A percentile compares a stretch with the other conserved stretches of the same genome.
Evolutionary conservation across 2,329 filamentous ascomycete species (phyloP).

Genomic region (Colletotrichum liaoningense): DNA sequence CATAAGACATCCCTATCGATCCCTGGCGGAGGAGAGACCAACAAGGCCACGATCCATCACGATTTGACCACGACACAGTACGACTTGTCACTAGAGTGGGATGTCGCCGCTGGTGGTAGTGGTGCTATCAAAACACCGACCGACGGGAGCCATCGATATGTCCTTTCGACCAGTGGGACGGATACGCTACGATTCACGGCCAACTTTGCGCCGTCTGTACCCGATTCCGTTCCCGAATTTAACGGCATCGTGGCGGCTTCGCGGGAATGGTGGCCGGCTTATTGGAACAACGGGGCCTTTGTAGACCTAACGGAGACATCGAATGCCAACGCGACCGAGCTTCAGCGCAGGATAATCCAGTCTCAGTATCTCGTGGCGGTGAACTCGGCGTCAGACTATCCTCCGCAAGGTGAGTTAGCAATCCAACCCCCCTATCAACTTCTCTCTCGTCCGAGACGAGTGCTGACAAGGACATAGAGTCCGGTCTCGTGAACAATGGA

Average conservation of each 20-base stretch:
- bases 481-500: slow-evolving; percentile 63
- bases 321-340: slow-evolving; percentile 56
- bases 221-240: slow-evolving; percentile 39
- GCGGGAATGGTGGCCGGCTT: slow-evolving; percentile 57
- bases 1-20: slow-evolving; percentile 53
- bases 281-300: slow-evolving; percentile 63
- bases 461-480: slow-evolving; percentile 34
- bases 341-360: slow-evolving; percentile 64
- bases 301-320: slow-evolving; percentile 57
- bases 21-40: slow-evolving; percentile 26
- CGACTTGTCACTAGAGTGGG: slow-evolving; percentile 52
- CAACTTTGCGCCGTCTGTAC: slow-evolving; percentile 45
- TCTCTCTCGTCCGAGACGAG: neutral
- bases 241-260: slow-evolving; percentile 46
- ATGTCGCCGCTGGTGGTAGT: slow-evolving; percentile 32
- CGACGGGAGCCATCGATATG: slow-evolving; percentile 55
- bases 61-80: slow-evolving; percentile 56
- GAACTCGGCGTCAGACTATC: slow-evolving; percentile 60
- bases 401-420: slow-evolving; percentile 53
- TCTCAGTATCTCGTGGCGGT: slow-evolving; percentile 65
- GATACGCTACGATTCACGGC: slow-evolving; percentile 45
- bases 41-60: slow-evolving; percentile 54
- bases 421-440: slow-evolving; percentile 31
- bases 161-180: slow-evolving; percentile 44
- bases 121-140: slow-evolving; percentile 47